phyloP scores from a whole-genome alignment of 148 eudicot species.

The Tetragonia tetragonoides region DNA sequence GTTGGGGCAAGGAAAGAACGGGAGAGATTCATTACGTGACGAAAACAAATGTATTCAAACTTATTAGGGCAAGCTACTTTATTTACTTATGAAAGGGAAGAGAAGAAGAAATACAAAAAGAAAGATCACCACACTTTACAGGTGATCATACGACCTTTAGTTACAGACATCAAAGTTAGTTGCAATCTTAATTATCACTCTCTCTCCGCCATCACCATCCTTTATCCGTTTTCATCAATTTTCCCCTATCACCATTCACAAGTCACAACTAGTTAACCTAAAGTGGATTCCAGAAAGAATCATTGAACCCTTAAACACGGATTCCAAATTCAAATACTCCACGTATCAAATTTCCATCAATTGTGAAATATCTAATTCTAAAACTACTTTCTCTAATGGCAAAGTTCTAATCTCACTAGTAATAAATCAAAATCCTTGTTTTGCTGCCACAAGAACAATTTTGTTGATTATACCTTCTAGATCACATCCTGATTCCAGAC shows the following conservation, averaged over 20 bases:
- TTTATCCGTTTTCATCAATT: neutral
- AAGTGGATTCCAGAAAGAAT: neutral
- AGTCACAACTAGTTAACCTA: neutral
- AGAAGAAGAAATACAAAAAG: neutral
- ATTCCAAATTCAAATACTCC: neutral
- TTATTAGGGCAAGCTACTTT: constrained; percentile 2
- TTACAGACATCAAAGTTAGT: constrained; percentile 5
- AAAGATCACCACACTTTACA: neutral
- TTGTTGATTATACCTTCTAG: neutral
- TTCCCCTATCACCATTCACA: neutral
- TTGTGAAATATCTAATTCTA: neutral
- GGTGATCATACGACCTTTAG: constrained; percentile 7
- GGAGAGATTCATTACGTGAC: constrained; percentile 11
- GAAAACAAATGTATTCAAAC: constrained; percentile 5
- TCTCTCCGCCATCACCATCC: constrained; percentile 9
- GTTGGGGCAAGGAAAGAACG: neutral
- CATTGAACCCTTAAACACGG: neutral
- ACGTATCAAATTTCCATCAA: neutral
- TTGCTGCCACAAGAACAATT: neutral
- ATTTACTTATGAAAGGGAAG: constrained; percentile 4
- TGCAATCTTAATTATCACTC: neutral
- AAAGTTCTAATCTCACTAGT: neutral
- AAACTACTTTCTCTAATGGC: neutral
- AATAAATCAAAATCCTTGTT: neutral
- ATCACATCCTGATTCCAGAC: neutral